These are phyloP conservation scores for Pseudogymnoascus sp. DNA, from an alignment of 2,329 filamentous ascomycete genomes.

Conservation along the genomic window DNA sequence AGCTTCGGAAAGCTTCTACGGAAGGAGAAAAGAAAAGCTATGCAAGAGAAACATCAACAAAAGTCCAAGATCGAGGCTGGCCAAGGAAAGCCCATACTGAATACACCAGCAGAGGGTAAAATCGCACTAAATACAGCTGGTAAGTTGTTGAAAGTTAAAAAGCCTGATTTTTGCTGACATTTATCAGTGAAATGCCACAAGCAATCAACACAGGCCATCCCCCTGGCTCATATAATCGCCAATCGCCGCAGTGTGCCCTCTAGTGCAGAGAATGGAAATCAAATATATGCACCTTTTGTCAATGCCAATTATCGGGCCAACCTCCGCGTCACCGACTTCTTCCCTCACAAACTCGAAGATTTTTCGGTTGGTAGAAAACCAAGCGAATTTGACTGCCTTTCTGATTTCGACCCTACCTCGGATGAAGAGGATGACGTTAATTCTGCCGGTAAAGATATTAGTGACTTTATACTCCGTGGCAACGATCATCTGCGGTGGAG, in stretches of 20 bases:
- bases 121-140: conserved; percentile 31
- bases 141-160: conserved; percentile 14
- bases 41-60: conserved; percentile 15
- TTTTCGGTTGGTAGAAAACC: conserved; percentile 49
- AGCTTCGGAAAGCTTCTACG: conserved; percentile 25
- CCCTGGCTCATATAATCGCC: background rate
- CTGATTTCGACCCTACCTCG: conserved; percentile 33
- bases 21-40: conserved; percentile 25
- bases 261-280: conserved; percentile 25
- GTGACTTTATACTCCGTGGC: conserved; percentile 16
- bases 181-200: background rate
- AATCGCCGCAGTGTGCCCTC: background rate
- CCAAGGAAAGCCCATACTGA: background rate
- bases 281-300: conserved; percentile 54
- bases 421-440: conserved; percentile 24
- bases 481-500: conserved; percentile 13
- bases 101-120: conserved; percentile 11
- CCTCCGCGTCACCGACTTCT: conserved; percentile 76
- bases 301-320: conserved; percentile 61
- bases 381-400: conserved; percentile 43
- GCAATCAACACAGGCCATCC: conserved; percentile 30
- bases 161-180: background rate
- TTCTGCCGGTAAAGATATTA: conserved; percentile 27
- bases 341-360: conserved; percentile 58
- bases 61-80: background rate